Conservation (phyloP, 1,139 yeast genomes). For the Suhomyces bolitotheri region DNA sequence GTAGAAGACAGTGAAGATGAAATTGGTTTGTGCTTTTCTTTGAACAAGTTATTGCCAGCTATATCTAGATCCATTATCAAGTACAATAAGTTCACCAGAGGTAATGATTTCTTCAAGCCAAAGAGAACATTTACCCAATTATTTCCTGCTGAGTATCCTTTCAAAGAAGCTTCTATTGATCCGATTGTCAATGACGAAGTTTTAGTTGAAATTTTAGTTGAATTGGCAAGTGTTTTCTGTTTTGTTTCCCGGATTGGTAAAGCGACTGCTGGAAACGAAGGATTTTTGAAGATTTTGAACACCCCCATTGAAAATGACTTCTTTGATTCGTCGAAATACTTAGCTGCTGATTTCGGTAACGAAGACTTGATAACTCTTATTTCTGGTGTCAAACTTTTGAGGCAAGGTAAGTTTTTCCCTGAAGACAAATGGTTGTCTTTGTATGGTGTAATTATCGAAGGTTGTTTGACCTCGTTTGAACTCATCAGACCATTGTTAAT, state of each 20-base stretch:
- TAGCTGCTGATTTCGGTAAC: conserved; percentile 35
- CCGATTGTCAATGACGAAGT: conserved; percentile 71
- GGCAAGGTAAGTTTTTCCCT: conserved; percentile 64
- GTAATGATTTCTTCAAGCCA: conserved; percentile 52
- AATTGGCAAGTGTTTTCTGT: conserved; percentile 60
- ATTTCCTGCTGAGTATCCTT: conserved; percentile 72
- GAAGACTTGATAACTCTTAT: conserved; percentile 49
- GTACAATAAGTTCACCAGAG: conserved; percentile 55
- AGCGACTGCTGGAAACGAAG: conserved; percentile 47
- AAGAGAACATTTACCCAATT: conserved; percentile 64
- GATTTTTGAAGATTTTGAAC: conserved; percentile 33
- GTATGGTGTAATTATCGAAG: conserved; percentile 60
- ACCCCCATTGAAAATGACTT: conserved; percentile 32
- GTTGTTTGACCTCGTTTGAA: conserved; percentile 58
- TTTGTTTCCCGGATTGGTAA: conserved; percentile 57
- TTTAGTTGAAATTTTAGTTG: conserved; percentile 72
- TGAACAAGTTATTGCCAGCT: conserved; percentile 53
- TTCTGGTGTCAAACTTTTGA: conserved; percentile 58
- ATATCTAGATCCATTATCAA: conserved; percentile 52
- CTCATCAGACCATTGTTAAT: conserved; percentile 58
- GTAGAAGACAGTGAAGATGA: conserved; percentile 24
- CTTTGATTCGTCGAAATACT: conserved; percentile 34
- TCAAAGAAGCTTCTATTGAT: conserved; percentile 65
- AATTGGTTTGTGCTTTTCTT: conserved; percentile 42
- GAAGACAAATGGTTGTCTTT: conserved; percentile 69